These are phyloP conservation scores for Wickerhamomyces chambardii DNA, from an alignment of 805 yeast species.

Conservation along the genomic window DNA sequence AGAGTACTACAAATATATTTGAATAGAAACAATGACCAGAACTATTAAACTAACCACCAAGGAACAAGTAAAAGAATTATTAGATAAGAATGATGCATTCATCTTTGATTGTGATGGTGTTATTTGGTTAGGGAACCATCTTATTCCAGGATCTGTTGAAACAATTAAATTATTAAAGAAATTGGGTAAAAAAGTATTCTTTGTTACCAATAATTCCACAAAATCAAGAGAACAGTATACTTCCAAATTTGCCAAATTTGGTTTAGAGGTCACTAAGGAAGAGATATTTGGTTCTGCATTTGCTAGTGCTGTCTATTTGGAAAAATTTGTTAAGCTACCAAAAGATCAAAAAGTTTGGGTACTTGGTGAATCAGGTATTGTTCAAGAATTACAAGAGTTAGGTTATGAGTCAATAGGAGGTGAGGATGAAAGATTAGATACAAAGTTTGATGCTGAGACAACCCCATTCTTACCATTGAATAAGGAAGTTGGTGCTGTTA, in stretches of 20 bases:
- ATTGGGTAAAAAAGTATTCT: conserved; percentile 59
- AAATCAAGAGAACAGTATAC: conserved; percentile 77
- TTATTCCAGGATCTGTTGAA: conserved; percentile 73
- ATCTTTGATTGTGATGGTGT: conserved; percentile 98
- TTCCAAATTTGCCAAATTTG: conserved; percentile 58
- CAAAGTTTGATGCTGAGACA: conserved; percentile 46
- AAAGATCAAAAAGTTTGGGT: conserved; percentile 79
- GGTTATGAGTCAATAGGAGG: conserved; percentile 85
- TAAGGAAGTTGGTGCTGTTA: conserved; percentile 73
- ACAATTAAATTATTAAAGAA: conserved; percentile 51
- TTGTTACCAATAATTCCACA: conserved; percentile 94
- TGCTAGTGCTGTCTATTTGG: conserved; percentile 82
- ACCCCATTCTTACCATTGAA: conserved; percentile 52
- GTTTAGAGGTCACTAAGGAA: conserved; percentile 32
- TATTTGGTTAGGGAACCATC: conserved; percentile 81
- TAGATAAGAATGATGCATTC: conserved; percentile 71
- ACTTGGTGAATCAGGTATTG: conserved; percentile 82
- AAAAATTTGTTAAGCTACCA: conserved; percentile 66
- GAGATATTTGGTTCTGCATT: conserved; percentile 90
- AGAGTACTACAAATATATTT: too few relatives aligned
- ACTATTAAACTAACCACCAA: conserved; percentile 38
- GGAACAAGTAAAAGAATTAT: conserved; percentile 40
- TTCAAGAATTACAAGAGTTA: conserved; percentile 61
- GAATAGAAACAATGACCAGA: conserved; percentile 6
- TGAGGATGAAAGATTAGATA: conserved; percentile 51